Conservation (phyloP, 495 filamentous ascomycete species). For the Hypoxylon fuscum region DNA sequence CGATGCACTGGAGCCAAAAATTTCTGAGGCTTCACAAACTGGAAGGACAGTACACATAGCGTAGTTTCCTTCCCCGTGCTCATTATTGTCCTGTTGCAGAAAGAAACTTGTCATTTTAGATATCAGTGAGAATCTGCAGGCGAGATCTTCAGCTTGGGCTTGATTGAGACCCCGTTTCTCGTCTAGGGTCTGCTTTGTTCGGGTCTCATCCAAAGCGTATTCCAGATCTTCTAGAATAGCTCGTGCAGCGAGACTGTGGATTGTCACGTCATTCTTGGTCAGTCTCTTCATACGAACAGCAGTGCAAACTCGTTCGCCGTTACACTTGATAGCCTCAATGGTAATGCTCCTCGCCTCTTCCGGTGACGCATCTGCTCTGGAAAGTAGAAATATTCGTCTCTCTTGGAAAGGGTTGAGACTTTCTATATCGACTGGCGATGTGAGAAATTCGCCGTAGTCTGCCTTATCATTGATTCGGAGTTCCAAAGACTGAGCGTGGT, state of each 20-base stretch:
- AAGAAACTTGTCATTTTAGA: slow-evolving; percentile 6
- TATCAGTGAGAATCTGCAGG: slow-evolving; percentile 4
- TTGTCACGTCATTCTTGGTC: not conserved
- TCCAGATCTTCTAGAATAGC: slow-evolving; percentile 7
- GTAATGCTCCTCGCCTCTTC: not conserved
- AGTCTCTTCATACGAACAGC: not conserved
- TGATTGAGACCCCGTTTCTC: not conserved
- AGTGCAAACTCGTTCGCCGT: not conserved
- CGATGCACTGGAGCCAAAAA: no score
- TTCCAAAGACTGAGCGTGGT: not conserved
- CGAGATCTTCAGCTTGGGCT: not conserved
- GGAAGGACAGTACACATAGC: not conserved
- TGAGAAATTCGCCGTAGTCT: not conserved
- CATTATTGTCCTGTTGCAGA: not conserved
- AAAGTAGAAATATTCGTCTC: slow-evolving; percentile 9
- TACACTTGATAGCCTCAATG: not conserved
- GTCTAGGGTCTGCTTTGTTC: no score
- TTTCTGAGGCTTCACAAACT: not conserved
- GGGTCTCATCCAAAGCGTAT: no score
- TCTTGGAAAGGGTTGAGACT: slow-evolving; percentile 7
- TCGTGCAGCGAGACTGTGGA: slow-evolving; percentile 4
- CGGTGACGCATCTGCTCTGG: not conserved
- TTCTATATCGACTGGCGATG: not conserved
- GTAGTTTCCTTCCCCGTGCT: not conserved
- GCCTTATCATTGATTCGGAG: not conserved